These are phyloP conservation scores for Kodamaea jinghongensis DNA, from an alignment of 805 yeast genomes.

Conservation along the genomic window DNA sequence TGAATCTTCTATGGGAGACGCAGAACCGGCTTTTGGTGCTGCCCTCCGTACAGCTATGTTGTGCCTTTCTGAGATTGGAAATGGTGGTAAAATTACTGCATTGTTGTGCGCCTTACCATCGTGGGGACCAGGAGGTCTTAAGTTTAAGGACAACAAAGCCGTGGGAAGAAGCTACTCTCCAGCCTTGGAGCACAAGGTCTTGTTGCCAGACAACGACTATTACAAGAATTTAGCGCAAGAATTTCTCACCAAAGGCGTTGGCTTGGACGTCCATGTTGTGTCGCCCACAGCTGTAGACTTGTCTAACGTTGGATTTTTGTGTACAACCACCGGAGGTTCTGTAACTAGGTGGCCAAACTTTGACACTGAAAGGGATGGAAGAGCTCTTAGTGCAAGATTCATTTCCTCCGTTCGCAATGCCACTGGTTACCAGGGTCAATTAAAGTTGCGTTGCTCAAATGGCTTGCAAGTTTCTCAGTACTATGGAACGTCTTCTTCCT, in stretches of 20 bases:
- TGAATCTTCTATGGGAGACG: constrained; percentile 35
- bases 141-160: constrained; percentile 39
- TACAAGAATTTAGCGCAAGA: constrained; percentile 60
- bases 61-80: constrained; percentile 58
- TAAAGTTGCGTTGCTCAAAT: constrained; percentile 82
- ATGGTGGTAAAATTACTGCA: constrained; percentile 78
- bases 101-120: constrained; percentile 70
- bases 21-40: constrained; percentile 75
- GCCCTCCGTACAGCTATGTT: constrained; percentile 68
- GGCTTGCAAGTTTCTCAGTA: constrained; percentile 81
- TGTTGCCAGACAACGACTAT: constrained; percentile 58
- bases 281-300: constrained; percentile 66
- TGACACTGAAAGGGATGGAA: constrained; percentile 65
- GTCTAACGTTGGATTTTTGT: constrained; percentile 63
- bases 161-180: constrained; percentile 42
- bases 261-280: constrained; percentile 73
- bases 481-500: constrained; percentile 50
- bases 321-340: constrained; percentile 72
- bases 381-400: constrained; percentile 59
- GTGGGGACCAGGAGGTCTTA: constrained; percentile 73
- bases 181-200: constrained; percentile 47
- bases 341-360: constrained; percentile 66
- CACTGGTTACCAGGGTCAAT: constrained; percentile 73
- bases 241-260: constrained; percentile 57
- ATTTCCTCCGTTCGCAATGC: constrained; percentile 48